Evolutionary conservation across 805 yeast genomes (phyloP), one percentile per base, ranked within the genome.

Genomic region (Saccharomycopsis sp.): DNA sequence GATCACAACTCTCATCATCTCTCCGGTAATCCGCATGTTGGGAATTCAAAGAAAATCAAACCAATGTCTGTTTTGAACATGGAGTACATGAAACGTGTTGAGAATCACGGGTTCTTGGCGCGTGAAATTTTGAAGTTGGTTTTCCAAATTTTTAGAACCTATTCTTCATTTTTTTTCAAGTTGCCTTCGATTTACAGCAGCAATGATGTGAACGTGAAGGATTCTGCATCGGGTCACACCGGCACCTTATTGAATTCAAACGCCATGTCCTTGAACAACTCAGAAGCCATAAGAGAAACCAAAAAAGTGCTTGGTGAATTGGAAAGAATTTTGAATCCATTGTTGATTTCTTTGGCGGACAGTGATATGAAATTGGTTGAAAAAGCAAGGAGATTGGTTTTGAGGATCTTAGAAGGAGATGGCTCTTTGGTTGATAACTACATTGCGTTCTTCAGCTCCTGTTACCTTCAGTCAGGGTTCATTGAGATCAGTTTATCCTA

Each of bases 41-140:
- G n/a, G n/a, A n/a, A n/a, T n/a, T n/a, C n/a, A n/a, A n/a, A n/a
- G n/a, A n/a, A n/a, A n/a, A n/a, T n/a, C n/a, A n/a, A n/a, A n/a
- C 33, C 48, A 5, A 17, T 36, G 22, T 19, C 33, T 5, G 27
- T 27, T 20, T 34, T 40, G 15, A 43, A 44, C 26, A 16, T 32
- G 13, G 45, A 40, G 27, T 43, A 46, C 30, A 33, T 39, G 38
- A 37, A 36, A 13, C 22, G 43, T 13, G 42, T 40, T 4, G 45
- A 38, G 7, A 43, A 46, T 23, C 26, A 20, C 15, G 33, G 45
- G n/a, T 43, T 43, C 22, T 34, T 46, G n/a, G 36, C 50, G 3
- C 36, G 50, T 37, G 50, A 46, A 38, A 40, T 44, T 32, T 36
- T 43, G 6, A 46, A 43, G 36, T 23, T 43, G 12, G n/a, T 43